Percentiles rank a stretch among this genome's conserved stretches.
Evolutionary conservation across 208 protist genomes (phyloP).

Genomic region (Strigomonas galati): DNA sequence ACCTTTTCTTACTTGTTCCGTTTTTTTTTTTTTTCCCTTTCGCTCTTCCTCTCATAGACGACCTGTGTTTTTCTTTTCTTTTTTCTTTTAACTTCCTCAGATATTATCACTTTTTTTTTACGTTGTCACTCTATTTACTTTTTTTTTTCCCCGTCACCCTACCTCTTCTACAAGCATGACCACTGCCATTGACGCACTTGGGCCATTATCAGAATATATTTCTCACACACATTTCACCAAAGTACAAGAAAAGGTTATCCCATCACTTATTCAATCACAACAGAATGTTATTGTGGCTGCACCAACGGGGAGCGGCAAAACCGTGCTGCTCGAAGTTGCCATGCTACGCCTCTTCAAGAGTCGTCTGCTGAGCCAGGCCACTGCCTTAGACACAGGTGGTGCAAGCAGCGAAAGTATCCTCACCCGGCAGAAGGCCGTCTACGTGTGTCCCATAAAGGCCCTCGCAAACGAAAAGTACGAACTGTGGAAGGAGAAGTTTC

Average conservation of each 20-base stretch:
- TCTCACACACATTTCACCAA: conserved; percentile 52
- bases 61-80: conserved; percentile 7
- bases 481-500: conserved; percentile 74
- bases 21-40: conserved; percentile 10
- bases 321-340: conserved; percentile 82
- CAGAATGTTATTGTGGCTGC: conserved; percentile 78
- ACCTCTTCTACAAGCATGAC: background rate
- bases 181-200: conserved; percentile 21
- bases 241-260: conserved; percentile 72
- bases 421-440: conserved; percentile 79
- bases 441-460: conserved; percentile 91
- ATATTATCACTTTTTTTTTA: conserved; percentile 11
- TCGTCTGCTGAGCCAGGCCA: background rate
- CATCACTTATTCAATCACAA: conserved; percentile 40
- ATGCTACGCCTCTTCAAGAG: conserved; percentile 76
- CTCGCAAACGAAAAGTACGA: conserved; percentile 85
- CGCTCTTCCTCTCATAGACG: background rate
- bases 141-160: conserved; percentile 11
- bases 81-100: conserved; percentile 4
- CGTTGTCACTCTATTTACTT: conserved; percentile 5
- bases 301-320: conserved; percentile 90
- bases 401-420: background rate
- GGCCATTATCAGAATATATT: conserved; percentile 43
- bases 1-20: conserved; percentile 11
- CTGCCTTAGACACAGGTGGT: background rate